Evolutionary conservation across 352 stramenopile species (phyloP).

Genomic region (Pythium folliculosum): DNA sequence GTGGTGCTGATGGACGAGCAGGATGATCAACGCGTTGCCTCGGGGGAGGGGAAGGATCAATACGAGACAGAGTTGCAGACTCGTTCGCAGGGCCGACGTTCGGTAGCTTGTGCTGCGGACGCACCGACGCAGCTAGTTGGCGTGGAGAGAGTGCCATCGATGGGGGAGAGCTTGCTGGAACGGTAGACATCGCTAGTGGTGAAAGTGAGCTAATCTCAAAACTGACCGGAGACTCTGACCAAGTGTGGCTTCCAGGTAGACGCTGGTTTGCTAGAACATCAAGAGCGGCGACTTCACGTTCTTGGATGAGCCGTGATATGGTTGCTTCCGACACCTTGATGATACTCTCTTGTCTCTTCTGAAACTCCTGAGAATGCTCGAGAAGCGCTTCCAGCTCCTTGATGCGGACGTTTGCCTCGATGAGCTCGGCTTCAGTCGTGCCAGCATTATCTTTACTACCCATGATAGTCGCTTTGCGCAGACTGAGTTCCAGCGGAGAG

Average conservation of each 20-base stretch:
- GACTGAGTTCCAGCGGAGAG: conserved; percentile 61
- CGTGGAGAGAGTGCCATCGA: conserved; percentile 10
- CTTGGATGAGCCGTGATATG: conserved; percentile 65
- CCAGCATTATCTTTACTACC: conserved; percentile 44
- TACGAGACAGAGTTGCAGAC: neutral
- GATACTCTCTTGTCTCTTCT: conserved; percentile 59
- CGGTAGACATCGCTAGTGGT: neutral
- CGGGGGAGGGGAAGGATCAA: conserved; percentile 11
- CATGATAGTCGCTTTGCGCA: conserved; percentile 63
- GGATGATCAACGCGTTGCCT: conserved; percentile 12
- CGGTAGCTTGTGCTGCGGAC: conserved; percentile 1
- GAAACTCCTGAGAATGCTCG: conserved; percentile 58
- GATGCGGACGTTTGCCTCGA: conserved; percentile 52
- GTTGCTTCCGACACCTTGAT: conserved; percentile 65
- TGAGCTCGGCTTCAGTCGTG: conserved; percentile 53
- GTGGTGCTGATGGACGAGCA: conserved; percentile 9
- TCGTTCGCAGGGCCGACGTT: neutral
- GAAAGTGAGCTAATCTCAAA: neutral
- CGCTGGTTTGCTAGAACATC: conserved; percentile 26
- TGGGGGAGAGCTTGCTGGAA: neutral
- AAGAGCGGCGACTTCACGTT: conserved; percentile 29
- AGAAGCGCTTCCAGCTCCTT: conserved; percentile 60
- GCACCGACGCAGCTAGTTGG: neutral
- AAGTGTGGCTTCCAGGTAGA: neutral
- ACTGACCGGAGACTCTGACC: conserved; percentile 1